Percentiles rank a stretch among this genome's conserved stretches.
Evolutionary conservation across 805 yeast genomes (phyloP).

Genomic region (Maudiozyma serrabonitensis): DNA sequence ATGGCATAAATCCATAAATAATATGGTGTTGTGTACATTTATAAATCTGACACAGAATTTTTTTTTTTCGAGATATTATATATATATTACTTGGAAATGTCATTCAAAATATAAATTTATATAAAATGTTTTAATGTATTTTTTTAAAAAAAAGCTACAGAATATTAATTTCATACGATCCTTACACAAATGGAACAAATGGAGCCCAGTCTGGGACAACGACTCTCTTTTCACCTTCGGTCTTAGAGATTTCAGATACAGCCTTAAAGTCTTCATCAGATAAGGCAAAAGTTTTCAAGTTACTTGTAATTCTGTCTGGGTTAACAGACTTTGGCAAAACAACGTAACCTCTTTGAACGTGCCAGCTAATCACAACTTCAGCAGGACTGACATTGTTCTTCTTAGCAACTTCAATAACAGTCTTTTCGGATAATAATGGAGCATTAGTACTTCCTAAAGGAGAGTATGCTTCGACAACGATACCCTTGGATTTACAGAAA

Average conservation of each 20-base stretch:
- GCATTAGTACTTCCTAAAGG: conserved; percentile 60
- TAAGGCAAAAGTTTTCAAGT: conserved; percentile 26
- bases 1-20: not conserved
- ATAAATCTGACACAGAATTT: too few species aligned
- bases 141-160: too few species aligned
- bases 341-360: conserved; percentile 43
- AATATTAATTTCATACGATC: not conserved
- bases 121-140: not conserved
- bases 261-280: conserved; percentile 30
- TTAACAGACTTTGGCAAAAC: conserved; percentile 44
- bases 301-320: conserved; percentile 34
- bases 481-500: conserved; percentile 42
- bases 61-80: too few species aligned
- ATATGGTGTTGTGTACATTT: not conserved
- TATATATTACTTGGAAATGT: not conserved
- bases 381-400: conserved; percentile 36
- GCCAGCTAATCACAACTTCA: conserved; percentile 50
- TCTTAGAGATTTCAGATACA: conserved; percentile 22
- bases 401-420: conserved; percentile 36
- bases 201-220: conserved; percentile 21
- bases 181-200: conserved; percentile 6
- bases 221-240: conserved; percentile 26
- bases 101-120: not conserved
- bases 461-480: conserved; percentile 63
- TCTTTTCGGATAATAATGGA: conserved; percentile 39